Base-by-base conservation (phyloP, 495 filamentous ascomycete genomes). In the Neurospora sp. region DNA sequence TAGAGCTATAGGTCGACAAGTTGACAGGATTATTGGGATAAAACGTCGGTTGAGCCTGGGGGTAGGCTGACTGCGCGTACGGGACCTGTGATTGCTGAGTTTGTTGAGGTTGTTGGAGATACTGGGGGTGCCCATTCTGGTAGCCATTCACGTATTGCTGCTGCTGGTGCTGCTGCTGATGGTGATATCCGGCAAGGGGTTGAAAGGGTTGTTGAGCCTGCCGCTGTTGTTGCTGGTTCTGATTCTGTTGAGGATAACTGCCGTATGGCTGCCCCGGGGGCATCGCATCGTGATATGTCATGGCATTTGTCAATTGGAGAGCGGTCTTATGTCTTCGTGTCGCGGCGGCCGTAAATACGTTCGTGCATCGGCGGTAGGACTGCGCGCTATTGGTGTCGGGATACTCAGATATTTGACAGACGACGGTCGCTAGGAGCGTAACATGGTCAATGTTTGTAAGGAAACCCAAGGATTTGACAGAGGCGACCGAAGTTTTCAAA, bases 241-340 rank as follows among this genome's bases (percentile, higher is more conserved):
- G 69, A 16, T 7, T 70, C 39, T 69, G 73, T 44, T 75, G 75
- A 69, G 71, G 73, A 14, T 84, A 82, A 77, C 77, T 77, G 75
- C 81, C 77, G 77, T 80, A 85, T 69, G 76, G 79, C 75, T 84
- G 81, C 69, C 80, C 83, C 72, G 80, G 80, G 75, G 84, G 84
- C 77, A 83, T 81, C 71, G 80, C 78, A 77, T 78, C 80, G 73
- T 80, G 79, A 78, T 81, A 83, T 75, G 76, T 82, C 81, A 83
- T 84, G 69, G 73, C 76, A 76, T 76, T 71, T 72, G 75, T 38
- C 39, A 65, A 37, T 73, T 44, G 70, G 73, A 41, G 38, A 72
- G 20, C 59, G 68, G 68, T 68, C 71, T 70, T 45, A 37, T 39
- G 40, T 69, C 41, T 72, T 65, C 53, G 65, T 12, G 40, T 61